Evolutionary conservation across 768 basidiomycete species (phyloP).

Genomic region (Hericium erinaceus): DNA sequence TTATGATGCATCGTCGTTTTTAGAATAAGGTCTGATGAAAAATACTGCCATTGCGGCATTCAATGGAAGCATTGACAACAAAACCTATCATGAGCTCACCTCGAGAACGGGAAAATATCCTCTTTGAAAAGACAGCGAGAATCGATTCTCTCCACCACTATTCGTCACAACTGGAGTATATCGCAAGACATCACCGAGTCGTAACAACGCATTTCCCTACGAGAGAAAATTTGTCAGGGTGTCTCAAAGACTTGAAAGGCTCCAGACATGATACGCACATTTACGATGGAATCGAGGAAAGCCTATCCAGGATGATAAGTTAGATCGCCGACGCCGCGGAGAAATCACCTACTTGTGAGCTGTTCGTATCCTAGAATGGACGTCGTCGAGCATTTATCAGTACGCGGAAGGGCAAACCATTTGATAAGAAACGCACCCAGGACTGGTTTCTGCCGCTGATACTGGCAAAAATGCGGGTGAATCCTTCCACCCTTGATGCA

Average conservation of each 20-base stretch:
- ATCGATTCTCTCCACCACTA: slow-evolving; percentile 3
- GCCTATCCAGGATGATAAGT: slow-evolving; percentile 8
- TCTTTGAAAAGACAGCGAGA: slow-evolving; percentile 22
- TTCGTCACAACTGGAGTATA: slow-evolving; percentile 14
- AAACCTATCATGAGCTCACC: slow-evolving; percentile 8
- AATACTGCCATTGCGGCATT: slow-evolving; percentile 16
- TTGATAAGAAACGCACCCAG: slow-evolving; percentile 14
- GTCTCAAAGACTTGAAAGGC: no score
- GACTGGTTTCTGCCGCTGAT: slow-evolving; percentile 15
- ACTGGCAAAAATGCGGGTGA: slow-evolving; percentile 18
- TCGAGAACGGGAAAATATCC: slow-evolving; percentile 24
- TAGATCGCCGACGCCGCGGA: no score
- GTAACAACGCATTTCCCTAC: slow-evolving; percentile 20
- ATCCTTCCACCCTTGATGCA: slow-evolving; percentile 17
- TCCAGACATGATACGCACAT: slow-evolving; percentile 6
- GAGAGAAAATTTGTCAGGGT: neutral
- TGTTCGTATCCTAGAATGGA: slow-evolving; percentile 15
- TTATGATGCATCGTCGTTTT: slow-evolving; percentile 22
- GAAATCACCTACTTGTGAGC: slow-evolving; percentile 18
- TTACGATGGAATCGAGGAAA: slow-evolving; percentile 18
- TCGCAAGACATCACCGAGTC: slow-evolving; percentile 24
- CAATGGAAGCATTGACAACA: no score
- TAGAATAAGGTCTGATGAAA: slow-evolving; percentile 22
- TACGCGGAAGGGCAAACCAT: neutral
- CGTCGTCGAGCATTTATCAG: no score